Base-by-base conservation (phyloP, 139 green algal species). In the Coelastrella sp. region DNA sequence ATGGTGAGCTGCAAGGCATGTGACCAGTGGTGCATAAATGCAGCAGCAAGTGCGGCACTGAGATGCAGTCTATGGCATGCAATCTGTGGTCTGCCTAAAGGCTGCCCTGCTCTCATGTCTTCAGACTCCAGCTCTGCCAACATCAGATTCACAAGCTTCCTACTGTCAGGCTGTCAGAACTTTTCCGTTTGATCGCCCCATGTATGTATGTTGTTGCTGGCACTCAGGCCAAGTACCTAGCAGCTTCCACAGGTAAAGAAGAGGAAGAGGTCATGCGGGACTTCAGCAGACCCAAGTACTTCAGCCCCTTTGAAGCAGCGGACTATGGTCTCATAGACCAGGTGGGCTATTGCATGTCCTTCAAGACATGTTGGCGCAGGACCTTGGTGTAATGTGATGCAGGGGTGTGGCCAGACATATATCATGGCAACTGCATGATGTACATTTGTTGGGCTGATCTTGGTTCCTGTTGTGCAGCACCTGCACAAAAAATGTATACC, bases 261-360 rank as follows among this genome's bases (percentile, higher is more conserved):
- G 89, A 95, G 84, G 97, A 98, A 83, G 81, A 98, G 93, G 95
- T 99, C 60, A 93, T 94, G 58, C 82, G 93, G 49, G 97, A 99
- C 93, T 99, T 99, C 76, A 68, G 80, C 72, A 94, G 98, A 49
- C 96, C 98, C 3, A 92, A 92, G 68, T 99, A 99, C 94, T 97
- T 99, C 91, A 97, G 95, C 74, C 97, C 98, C 0, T 97, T 98
- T 88, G 95, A 97, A 81, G 98, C 98, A 58, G 93, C 96, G 8
- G 93, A 98, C n/a, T 99, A 99, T 84, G 95, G 96, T 74, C 91
- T 99, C 60, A 99, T 99, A 81, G 98, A 99, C 93, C 95, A 94
- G 89, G 97, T 99, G 87, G 8, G 93, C 35, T 22, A 17, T 70
- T 76, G 68, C 7, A 17, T 27, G 68, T 19, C 35, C 35, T 49